Percentiles rank a stretch among this genome's conserved stretches.
phyloP scores from a whole-genome alignment of 192 early-diverging fungal genomes.

The Martensiomyces pterosporus region DNA sequence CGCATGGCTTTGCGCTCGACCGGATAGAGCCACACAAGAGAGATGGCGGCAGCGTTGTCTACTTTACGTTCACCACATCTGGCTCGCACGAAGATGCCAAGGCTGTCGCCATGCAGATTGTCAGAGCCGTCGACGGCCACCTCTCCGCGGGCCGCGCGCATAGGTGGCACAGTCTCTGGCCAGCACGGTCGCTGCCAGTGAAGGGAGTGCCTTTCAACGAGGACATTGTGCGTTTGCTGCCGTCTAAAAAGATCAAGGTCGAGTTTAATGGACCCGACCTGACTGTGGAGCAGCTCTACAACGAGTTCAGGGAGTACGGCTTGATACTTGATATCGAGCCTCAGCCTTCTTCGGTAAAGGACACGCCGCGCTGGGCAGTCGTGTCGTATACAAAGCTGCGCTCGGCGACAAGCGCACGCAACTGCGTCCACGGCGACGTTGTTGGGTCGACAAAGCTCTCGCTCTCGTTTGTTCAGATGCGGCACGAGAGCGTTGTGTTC shows the following conservation, averaged over 20 bases:
- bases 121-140: slow-evolving; percentile 38
- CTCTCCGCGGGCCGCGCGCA: slow-evolving; percentile 54
- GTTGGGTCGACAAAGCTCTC: slow-evolving; percentile 63
- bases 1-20: slow-evolving; percentile 24
- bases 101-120: slow-evolving; percentile 14
- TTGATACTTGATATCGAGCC: slow-evolving; percentile 75
- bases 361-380: slow-evolving; percentile 72
- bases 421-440: slow-evolving; percentile 83
- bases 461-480: slow-evolving; percentile 57
- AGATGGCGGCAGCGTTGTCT: slow-evolving; percentile 45
- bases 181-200: slow-evolving; percentile 61
- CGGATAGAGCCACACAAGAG: slow-evolving; percentile 33
- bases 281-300: slow-evolving; percentile 63
- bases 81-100: slow-evolving; percentile 10
- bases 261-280: slow-evolving; percentile 76
- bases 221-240: slow-evolving; percentile 57
- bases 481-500: slow-evolving; percentile 56
- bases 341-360: slow-evolving; percentile 62
- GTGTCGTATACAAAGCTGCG: slow-evolving; percentile 75
- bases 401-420: slow-evolving; percentile 85
- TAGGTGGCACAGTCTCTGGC: slow-evolving; percentile 65
- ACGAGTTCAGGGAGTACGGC: slow-evolving; percentile 73
- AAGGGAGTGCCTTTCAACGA: slow-evolving; percentile 68
- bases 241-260: slow-evolving; percentile 55
- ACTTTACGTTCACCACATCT: slow-evolving; percentile 28